phyloP scores from a whole-genome alignment of 805 yeast species.

The Blastobotrys parvus region DNA sequence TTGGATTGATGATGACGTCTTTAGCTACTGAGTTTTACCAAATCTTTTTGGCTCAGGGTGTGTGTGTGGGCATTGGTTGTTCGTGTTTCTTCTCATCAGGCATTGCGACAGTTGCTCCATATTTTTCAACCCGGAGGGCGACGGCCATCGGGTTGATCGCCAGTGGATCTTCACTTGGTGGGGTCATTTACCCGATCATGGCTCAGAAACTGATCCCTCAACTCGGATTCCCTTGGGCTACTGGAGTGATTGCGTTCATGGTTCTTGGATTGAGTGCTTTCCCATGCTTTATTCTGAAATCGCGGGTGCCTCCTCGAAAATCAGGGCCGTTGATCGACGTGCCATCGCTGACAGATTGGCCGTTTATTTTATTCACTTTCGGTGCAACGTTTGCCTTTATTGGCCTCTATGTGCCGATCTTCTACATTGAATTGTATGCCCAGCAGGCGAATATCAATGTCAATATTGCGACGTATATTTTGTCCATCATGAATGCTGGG shows the following conservation, averaged over 20 bases:
- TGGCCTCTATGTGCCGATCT: conserved; percentile 27
- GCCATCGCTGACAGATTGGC: conserved; percentile 15
- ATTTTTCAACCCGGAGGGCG: conserved; percentile 37
- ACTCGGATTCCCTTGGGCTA: conserved; percentile 45
- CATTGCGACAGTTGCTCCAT: conserved; percentile 37
- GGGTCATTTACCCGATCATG: conserved; percentile 41
- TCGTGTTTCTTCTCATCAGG: conserved; percentile 37
- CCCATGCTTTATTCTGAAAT: conserved; percentile 15
- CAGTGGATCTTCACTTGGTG: conserved; percentile 44
- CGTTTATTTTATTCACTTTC: conserved; percentile 15
- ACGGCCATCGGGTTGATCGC: conserved; percentile 39
- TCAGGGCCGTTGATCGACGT: conserved; percentile 18
- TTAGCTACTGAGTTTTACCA: conserved; percentile 37
- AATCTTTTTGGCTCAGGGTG: conserved; percentile 44
- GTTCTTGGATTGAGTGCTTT: conserved; percentile 23
- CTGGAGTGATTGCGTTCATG: conserved; percentile 38
- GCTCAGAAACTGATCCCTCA: conserved; percentile 33
- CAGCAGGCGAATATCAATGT: conserved; percentile 16
- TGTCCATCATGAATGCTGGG: conserved; percentile 27
- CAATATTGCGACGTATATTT: conserved; percentile 21
- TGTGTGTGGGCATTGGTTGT: conserved; percentile 39
- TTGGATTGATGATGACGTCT: conserved; percentile 27
- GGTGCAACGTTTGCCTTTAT: conserved; percentile 32
- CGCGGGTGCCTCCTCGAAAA: conserved; percentile 23
- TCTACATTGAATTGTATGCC: conserved; percentile 28